A percentile compares a stretch with the other conserved stretches of the same genome.
These are phyloP conservation scores for Crassisporium funariophilum DNA, from an alignment of 768 basidiomycete species.

Conservation along the genomic window DNA sequence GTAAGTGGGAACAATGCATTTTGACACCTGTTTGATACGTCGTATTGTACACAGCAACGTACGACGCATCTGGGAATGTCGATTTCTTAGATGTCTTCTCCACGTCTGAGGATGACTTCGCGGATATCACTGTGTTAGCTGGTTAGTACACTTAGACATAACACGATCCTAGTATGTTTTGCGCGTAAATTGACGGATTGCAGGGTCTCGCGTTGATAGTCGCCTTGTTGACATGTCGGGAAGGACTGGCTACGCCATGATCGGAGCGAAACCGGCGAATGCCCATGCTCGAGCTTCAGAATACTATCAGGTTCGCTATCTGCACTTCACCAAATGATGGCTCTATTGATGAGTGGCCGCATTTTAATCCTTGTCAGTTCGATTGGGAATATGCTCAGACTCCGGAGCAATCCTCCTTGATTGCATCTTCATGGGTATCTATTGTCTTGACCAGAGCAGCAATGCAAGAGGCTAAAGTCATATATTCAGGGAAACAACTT, in stretches of 20 bases:
- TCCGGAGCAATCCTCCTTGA: constrained; percentile 63
- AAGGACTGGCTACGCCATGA: constrained; percentile 54
- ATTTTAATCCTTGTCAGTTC: constrained; percentile 23
- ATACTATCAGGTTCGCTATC: constrained; percentile 49
- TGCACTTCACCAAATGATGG: not conserved
- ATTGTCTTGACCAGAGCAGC: not conserved
- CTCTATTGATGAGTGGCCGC: constrained; percentile 1
- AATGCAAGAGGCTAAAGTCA: not conserved
- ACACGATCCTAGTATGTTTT: not conserved
- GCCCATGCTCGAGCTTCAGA: constrained; percentile 54
- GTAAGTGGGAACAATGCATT: constrained; percentile 32
- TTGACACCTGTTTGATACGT: not conserved
- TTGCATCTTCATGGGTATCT: constrained; percentile 64
- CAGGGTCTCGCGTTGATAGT: constrained; percentile 46
- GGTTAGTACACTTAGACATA: constrained; percentile 45
- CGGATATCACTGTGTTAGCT: constrained; percentile 42
- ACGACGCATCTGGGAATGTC: constrained; percentile 49
- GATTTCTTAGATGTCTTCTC: constrained; percentile 51
- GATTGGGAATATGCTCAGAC: constrained; percentile 59
- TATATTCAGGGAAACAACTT: constrained; percentile 60
- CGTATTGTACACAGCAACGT: constrained; percentile 44
- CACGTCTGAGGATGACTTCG: constrained; percentile 40
- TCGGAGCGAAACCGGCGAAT: constrained; percentile 46
- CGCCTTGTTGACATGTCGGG: constrained; percentile 57
- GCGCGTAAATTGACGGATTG: no score